Base-by-base conservation (phyloP, 2,329 filamentous ascomycete species). In the Alternaria sp. region DNA sequence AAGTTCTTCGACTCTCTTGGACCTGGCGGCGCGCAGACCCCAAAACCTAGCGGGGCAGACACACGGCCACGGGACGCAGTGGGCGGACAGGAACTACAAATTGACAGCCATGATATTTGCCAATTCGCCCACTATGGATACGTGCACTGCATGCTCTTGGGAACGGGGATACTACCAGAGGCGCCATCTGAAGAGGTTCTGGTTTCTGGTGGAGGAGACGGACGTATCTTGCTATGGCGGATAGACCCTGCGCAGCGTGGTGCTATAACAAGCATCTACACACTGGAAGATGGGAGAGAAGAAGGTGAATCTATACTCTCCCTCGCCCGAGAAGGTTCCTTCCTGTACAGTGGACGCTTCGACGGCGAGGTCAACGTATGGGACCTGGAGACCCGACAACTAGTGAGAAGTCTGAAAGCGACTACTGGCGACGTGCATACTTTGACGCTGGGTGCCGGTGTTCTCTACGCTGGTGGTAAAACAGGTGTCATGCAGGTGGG, bases 111-210 rank as follows among this genome's bases (percentile, higher is more conserved):
- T 22, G 90, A 94, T 57, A 92, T 97, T 59, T 87, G 86, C 59
- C 91, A 95, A 71, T 99, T 97, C 80, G 93, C 95, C 2, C 95
- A 99, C 78, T 94, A 90, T 78, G 95, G 96, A 45, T 98, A 97
- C 76, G 89, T 99, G 0, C 97, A 97, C 78, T 96, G 93, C 78
- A 98, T 98, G 94, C 85, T 97, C 5, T 85, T 99, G 60, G 89
- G 92, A 0, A 89, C 87, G 62, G 92, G 92, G 0, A 85, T 92
- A 7, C 85, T 92, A 4, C 83, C 85, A n/a, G 90, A 90, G 7
- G 84, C 87, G 0, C 89, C 92, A 1, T 88, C 91, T 27, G 83
- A 86, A 58, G 94, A 98, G 69, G 89, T 97, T 1, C 78, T 99
- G 38, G 88, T 99, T 32, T 97, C 94, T 0, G 95, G 94, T 9